A percentile compares a stretch with the other conserved stretches of the same genome.
These are phyloP conservation scores for Fusarium floridanum DNA, from an alignment of 2,329 filamentous ascomycete species.

Conservation along the genomic window DNA sequence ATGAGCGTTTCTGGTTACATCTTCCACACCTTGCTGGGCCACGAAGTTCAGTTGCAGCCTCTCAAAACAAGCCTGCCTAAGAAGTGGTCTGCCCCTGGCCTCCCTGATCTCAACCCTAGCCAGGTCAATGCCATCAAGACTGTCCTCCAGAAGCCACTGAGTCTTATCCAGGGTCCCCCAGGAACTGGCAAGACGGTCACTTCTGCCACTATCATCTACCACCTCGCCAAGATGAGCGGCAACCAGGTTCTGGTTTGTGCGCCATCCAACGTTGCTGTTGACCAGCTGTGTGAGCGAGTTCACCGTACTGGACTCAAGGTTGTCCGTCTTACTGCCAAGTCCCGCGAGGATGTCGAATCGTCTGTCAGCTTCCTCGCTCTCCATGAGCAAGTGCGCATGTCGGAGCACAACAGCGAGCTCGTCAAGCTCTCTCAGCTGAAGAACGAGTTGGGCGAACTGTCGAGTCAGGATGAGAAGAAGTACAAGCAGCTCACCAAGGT, in stretches of 20 bases:
- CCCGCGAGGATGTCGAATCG: slow-evolving; percentile 98
- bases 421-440: slow-evolving; percentile 95
- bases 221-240: slow-evolving; percentile 93
- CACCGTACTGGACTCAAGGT: slow-evolving; percentile 96
- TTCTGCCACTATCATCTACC: slow-evolving; percentile 98
- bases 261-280: slow-evolving; percentile 97
- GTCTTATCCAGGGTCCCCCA: slow-evolving; percentile 95
- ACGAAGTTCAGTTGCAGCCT: slow-evolving; percentile 92
- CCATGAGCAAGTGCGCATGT: slow-evolving; percentile 97
- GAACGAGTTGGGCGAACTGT: slow-evolving; percentile 89
- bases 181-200: slow-evolving; percentile 99
- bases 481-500: slow-evolving; percentile 95
- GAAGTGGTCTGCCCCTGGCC: slow-evolving; percentile 94
- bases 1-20: slow-evolving; percentile 99
- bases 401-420: slow-evolving; percentile 94
- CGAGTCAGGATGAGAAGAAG: slow-evolving; percentile 97
- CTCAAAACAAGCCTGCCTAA: slow-evolving; percentile 97
- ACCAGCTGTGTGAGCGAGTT: slow-evolving; percentile 97
- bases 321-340: slow-evolving; percentile 98
- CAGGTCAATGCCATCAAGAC: slow-evolving; percentile 97
- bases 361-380: slow-evolving; percentile 95
- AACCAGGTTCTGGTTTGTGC: slow-evolving; percentile 97
- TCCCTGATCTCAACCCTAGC: slow-evolving; percentile 94
- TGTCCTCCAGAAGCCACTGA: slow-evolving; percentile 92
- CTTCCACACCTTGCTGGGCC: slow-evolving; percentile 94